Evolutionary conservation across 2,329 filamentous ascomycete genomes (phyloP), one percentile per base, ranked within the genome.

Genomic region (Plectosphaerella cucumerina): DNA sequence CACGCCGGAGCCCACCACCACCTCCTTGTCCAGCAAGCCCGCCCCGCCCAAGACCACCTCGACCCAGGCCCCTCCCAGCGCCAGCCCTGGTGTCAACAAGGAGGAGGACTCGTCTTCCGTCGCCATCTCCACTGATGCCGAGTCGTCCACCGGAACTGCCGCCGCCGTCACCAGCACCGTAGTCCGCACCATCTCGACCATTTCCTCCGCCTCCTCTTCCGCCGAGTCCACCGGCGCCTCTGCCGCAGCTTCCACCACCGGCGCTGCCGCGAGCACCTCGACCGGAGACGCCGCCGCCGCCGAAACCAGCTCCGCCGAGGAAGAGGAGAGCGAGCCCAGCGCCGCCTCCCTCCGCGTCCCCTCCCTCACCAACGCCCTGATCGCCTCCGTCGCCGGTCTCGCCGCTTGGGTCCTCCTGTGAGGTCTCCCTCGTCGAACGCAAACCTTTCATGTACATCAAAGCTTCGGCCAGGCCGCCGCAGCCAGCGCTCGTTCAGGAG

Each of bases 371-470:
- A 44, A 33, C n/a, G 17, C 39, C 15, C 26, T 50, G 5, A 9
- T 44, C 21, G 31, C 20, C 14, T 37, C 31, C 14, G 41, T 50
- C 11, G 12, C 41, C 39, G 48, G 48, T 18, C 8, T 39, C 21
- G 42, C 34, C 18, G 48, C 48, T 33, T 50, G 48, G 48, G 35
- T 44, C 15, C 17, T 50, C 26, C 41, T 50, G 9, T 50, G 42
- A 43, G 11, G 17, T n/a, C 10, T 14, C 35, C n/a, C n/a, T n/a
- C n/a, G n/a, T 39, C 9, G n/a, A 10, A 18, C 35, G n/a, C 4
- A 31, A 4, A 31, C 3, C 26, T 11, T 31, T 31, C 26, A 31
- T 31, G 26, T 31, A 31, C 26, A 31, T 31, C 26, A 31, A n/a
- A n/a, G 26, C 12, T 11, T 31, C 26, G 26, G 26, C 26, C 26